Evolutionary conservation across 345 rosid genomes (phyloP).

Genomic region (Gossypium australe): DNA sequence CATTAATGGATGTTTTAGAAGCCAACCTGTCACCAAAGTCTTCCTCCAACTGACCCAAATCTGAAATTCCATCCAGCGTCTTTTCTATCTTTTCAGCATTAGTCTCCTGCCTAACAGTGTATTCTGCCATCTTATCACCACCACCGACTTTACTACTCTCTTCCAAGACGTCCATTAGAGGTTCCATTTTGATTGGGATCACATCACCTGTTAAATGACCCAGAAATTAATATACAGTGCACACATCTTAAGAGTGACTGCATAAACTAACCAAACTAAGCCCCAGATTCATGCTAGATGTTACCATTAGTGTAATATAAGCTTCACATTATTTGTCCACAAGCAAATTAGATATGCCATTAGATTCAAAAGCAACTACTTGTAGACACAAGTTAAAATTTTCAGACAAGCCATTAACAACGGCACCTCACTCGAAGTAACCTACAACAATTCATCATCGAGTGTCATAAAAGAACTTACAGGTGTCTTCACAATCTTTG

Average conservation of each 20-base stretch:
- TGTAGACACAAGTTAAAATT: background rate
- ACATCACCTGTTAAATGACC: conserved; percentile 5
- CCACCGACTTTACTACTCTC: conserved; percentile 19
- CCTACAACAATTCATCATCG: conserved; percentile 3
- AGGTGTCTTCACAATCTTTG: conserved; percentile 24
- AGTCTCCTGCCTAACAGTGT: conserved; percentile 10
- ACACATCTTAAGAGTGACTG: too few relatives aligned
- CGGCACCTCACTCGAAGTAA: background rate
- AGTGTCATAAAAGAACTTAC: conserved; percentile 30
- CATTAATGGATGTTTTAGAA: conserved; percentile 20
- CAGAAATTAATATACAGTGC: too few relatives aligned
- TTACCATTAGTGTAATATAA: background rate
- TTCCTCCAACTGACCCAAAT: conserved; percentile 33
- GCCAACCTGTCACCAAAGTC: conserved; percentile 23
- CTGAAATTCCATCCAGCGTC: conserved; percentile 21
- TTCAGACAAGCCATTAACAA: background rate
- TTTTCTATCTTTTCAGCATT: conserved; percentile 18
- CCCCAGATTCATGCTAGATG: background rate
- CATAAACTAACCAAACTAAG: background rate
- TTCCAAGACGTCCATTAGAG: conserved; percentile 13
- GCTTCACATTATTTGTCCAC: too few relatives aligned
- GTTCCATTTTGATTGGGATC: conserved; percentile 18
- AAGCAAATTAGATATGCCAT: background rate
- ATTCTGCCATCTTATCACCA: conserved; percentile 14
- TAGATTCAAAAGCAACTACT: background rate